phyloP scores from a whole-genome alignment of 2,329 filamentous ascomycete genomes.

The Xylaria sp. region DNA sequence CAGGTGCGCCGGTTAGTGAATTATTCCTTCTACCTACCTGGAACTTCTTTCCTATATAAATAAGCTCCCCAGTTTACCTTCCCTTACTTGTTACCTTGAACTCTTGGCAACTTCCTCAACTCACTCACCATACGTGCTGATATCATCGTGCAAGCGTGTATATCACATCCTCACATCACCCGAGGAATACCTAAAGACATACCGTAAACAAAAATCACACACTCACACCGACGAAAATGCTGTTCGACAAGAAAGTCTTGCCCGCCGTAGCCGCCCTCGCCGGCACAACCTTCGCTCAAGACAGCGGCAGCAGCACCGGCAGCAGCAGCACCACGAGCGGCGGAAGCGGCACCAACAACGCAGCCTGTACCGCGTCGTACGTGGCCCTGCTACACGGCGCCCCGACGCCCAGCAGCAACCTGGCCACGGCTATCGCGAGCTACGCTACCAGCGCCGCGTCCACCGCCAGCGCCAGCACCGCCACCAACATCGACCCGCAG shows the following conservation, averaged over 20 bases:
- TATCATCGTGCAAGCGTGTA: not conserved
- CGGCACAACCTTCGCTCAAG: slow-evolving; percentile 23
- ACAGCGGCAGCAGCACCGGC: not conserved
- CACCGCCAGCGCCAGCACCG: not conserved
- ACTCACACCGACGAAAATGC: slow-evolving; percentile 6
- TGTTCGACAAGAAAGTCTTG: slow-evolving; percentile 31
- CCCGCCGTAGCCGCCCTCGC: slow-evolving; percentile 22
- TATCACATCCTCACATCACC: not conserved
- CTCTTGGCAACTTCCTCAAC: not conserved
- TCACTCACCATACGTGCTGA: not conserved
- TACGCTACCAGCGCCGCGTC: slow-evolving; percentile 14
- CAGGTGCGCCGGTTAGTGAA: not conserved
- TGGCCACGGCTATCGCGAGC: slow-evolving; percentile 34
- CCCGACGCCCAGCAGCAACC: slow-evolving; percentile 30
- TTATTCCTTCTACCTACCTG: not conserved
- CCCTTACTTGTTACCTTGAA: no score
- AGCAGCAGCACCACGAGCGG: not conserved
- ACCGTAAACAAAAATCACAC: not conserved
- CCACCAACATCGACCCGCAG: slow-evolving; percentile 16
- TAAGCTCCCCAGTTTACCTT: not conserved
- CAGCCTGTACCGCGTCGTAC: slow-evolving; percentile 26
- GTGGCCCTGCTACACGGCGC: slow-evolving; percentile 9
- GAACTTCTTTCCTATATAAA: not conserved
- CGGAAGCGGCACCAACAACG: not conserved
- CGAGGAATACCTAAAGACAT: not conserved